Percentiles rank a stretch among this genome's conserved stretches.
Evolutionary conservation across 176 grass and related monocot genomes (phyloP).

Genomic region (Stipa capillata): DNA sequence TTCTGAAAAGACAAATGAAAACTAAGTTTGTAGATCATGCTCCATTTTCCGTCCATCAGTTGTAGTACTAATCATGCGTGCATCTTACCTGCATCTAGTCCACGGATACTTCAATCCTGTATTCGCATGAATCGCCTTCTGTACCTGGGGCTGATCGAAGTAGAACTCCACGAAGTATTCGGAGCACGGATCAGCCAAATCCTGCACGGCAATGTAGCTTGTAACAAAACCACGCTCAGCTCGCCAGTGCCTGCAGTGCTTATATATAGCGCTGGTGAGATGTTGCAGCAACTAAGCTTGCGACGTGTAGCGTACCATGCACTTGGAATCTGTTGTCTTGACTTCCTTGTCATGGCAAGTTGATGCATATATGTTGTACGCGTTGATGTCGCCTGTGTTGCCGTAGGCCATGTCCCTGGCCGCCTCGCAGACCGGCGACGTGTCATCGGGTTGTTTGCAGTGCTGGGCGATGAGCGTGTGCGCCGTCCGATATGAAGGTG

Average conservation of each 20-base stretch:
- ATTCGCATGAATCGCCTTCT: conserved; percentile 25
- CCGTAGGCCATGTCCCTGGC: conserved; percentile 6
- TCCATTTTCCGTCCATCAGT: not conserved
- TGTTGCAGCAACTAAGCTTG: too few relatives aligned
- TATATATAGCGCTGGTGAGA: too few relatives aligned
- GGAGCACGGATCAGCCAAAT: conserved; percentile 23
- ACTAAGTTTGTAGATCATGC: too few relatives aligned
- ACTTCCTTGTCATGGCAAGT: conserved; percentile 20
- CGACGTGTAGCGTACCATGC: not conserved
- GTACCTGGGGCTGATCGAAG: conserved; percentile 34
- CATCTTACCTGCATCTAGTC: conserved; percentile 30
- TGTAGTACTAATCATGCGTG: too few relatives aligned
- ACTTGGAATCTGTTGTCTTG: not conserved
- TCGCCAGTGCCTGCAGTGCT: too few relatives aligned
- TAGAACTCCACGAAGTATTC: conserved; percentile 27
- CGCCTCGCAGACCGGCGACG: not conserved
- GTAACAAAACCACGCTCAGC: not conserved
- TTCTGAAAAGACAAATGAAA: not conserved
- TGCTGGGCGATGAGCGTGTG: conserved; percentile 1
- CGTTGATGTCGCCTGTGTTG: conserved; percentile 30
- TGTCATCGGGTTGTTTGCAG: not conserved
- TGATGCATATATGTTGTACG: conserved; percentile 29
- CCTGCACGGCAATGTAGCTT: not conserved
- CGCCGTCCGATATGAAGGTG: conserved; percentile 24
- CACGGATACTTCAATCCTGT: conserved; percentile 8